A percentile compares a stretch with the other conserved stretches of the same genome.
These are phyloP conservation scores for Leptographium lundbergii DNA, from an alignment of 2,329 filamentous ascomycete species.

Conservation along the genomic window DNA sequence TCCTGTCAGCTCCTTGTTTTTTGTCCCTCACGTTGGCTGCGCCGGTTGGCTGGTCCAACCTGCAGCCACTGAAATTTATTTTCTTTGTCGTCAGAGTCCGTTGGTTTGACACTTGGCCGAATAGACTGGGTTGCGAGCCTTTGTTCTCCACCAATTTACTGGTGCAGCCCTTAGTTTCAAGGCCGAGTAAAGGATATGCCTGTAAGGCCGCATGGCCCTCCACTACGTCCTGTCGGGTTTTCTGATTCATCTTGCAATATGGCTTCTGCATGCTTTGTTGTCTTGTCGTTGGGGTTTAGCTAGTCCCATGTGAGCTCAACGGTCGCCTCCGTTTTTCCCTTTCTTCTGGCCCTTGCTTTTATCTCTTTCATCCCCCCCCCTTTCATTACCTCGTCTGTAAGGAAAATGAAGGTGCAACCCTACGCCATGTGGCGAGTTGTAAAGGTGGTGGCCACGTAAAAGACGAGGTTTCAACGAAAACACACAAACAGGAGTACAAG, in stretches of 20 bases:
- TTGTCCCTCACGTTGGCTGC: neutral
- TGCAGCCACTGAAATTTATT: neutral
- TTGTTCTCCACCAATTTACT: conserved; percentile 8
- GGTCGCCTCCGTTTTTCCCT: neutral
- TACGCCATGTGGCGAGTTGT: neutral
- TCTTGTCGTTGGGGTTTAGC: conserved; percentile 1
- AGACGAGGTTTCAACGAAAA: neutral
- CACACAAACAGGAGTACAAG: neutral
- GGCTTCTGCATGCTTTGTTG: conserved; percentile 3
- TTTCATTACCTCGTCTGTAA: neutral
- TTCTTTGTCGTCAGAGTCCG: conserved; percentile 7
- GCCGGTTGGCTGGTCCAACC: neutral
- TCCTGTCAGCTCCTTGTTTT: neutral
- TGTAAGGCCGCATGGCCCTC: neutral
- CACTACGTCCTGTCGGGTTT: neutral
- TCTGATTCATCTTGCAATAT: neutral
- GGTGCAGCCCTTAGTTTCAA: conserved; percentile 2
- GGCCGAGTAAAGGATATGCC: conserved; percentile 2
- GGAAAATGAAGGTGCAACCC: too few species aligned
- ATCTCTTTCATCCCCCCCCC: neutral
- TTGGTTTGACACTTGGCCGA: conserved; percentile 10
- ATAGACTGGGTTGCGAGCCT: conserved; percentile 5
- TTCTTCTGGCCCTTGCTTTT: neutral
- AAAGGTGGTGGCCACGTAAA: neutral
- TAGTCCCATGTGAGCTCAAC: neutral